These are phyloP conservation scores for Vigna angularis DNA, from an alignment of 306 rosid genomes.

Conservation along the genomic window DNA sequence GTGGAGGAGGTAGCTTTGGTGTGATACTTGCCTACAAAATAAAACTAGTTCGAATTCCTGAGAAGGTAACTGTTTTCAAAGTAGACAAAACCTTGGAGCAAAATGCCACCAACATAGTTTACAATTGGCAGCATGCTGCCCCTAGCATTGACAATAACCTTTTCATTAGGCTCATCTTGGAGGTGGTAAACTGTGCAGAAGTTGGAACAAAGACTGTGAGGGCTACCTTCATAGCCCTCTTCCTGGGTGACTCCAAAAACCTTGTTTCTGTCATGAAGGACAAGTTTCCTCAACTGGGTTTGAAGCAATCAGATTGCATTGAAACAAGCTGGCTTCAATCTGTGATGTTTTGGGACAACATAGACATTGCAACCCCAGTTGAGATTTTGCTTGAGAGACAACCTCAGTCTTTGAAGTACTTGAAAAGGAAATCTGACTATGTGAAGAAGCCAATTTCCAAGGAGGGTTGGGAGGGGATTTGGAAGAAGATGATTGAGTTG, in stretches of 20 bases:
- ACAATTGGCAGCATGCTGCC: constrained; percentile 61
- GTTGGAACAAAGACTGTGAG: constrained; percentile 49
- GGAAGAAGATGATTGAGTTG: constrained; percentile 69
- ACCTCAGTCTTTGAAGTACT: constrained; percentile 44
- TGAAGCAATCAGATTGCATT: constrained; percentile 53
- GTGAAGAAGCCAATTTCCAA: constrained; percentile 59
- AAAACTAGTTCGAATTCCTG: constrained; percentile 56
- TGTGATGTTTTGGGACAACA: constrained; percentile 57
- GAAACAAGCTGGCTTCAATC: constrained; percentile 66
- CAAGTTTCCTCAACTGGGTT: constrained; percentile 60
- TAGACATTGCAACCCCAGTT: constrained; percentile 36
- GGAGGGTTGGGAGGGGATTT: constrained; percentile 53
- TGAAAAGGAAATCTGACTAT: constrained; percentile 68
- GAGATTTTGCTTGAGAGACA: constrained; percentile 55
- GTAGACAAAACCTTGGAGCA: constrained; percentile 52
- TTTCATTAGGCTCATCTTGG: constrained; percentile 61
- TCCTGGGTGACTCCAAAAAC: constrained; percentile 58
- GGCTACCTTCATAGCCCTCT: constrained; percentile 50
- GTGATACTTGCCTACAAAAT: constrained; percentile 59
- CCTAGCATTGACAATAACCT: constrained; percentile 51
- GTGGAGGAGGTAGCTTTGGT: constrained; percentile 64
- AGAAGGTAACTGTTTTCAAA: constrained; percentile 58
- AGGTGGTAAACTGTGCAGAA: constrained; percentile 46
- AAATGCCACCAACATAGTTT: constrained; percentile 50
- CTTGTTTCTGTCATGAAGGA: constrained; percentile 52